phyloP scores from a whole-genome alignment of 164 flowering plant genomes.

The Magnolia changhungtana region DNA sequence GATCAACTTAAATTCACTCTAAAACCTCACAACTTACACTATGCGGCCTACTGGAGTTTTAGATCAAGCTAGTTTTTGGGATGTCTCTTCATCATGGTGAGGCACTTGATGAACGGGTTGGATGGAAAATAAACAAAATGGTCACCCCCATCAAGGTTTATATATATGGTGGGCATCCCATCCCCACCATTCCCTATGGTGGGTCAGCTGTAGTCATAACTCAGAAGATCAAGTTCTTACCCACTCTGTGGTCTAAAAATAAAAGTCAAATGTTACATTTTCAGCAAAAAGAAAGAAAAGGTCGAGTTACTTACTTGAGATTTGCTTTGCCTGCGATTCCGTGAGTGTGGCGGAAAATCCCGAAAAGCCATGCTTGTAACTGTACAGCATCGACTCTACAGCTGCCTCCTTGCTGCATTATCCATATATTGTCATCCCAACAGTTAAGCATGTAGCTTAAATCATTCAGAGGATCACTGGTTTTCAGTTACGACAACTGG shows the following conservation, averaged over 20 bases:
- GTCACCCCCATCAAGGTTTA: no score
- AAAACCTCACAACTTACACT: no score
- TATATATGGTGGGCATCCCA: no score
- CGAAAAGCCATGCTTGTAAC: constrained; percentile 54
- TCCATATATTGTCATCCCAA: background rate
- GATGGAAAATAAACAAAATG: background rate
- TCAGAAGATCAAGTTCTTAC: background rate
- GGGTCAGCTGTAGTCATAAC: background rate
- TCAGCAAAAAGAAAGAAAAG: background rate
- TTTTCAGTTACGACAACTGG: background rate
- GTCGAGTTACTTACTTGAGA: constrained; percentile 27
- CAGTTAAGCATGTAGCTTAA: no score
- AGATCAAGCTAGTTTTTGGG: no score
- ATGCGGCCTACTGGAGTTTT: no score
- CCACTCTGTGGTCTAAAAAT: background rate
- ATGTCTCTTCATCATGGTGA: no score
- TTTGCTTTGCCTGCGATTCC: constrained; percentile 29
- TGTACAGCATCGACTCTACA: constrained; percentile 38
- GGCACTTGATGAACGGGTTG: no score
- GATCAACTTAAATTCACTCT: no score
- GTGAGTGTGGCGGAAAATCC: constrained; percentile 57
- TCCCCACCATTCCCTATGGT: no score
- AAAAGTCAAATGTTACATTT: background rate
- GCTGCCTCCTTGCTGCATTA: constrained; percentile 39
- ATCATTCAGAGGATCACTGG: background rate